Evolutionary conservation across 345 rosid genomes (phyloP), one percentile per base, ranked within the genome.

Genomic region (Boechera stricta): DNA sequence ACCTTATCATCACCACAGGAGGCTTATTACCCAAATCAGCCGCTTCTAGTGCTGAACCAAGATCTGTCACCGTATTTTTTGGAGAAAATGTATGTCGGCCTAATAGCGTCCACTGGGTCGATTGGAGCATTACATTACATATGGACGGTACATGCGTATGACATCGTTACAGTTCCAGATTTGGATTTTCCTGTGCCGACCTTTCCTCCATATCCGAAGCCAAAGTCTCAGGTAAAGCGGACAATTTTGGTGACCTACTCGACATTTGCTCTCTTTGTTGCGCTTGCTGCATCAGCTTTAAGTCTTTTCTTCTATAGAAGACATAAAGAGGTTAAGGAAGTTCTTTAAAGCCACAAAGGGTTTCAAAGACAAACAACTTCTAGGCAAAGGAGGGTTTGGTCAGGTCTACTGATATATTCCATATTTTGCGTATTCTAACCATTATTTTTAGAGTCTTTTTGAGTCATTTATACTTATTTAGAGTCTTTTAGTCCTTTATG

Each of bases 61-160:
- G 93, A 93, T 84, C 84, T 93, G 5, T 86, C 93, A n/a, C 75
- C 74, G 0, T 45, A 82, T 63, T 26, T 91, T 7, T 36, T 69
- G 56, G 91, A 87, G 18, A 13, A 48, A 2, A 89, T 93, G 97
- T 91, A 79, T 71, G 71, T 83, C 4, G 98, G 97, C 44, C 87
- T 87, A 71, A 69, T 97, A 12, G 72, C 95, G 16, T 89, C 98
- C 0, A 93, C 98, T 0, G 98, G 98, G 6, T 54, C 83, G 67
- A 74, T 89, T 45, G 84, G 91, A 38, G 89, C 93, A 77, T 10
- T 79, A 18, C 97, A 89, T 51, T 91, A 91, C 79, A 33, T 93
- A 31, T 71, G 85, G 79, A 87, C 85, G 9, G 88, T 88, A 88
- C 83, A 86, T 76, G 84, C 84, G 21, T 61, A 64, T 68, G 65